Conservation (phyloP, 2,329 filamentous ascomycete species). For the Parafenestella ontariensis region DNA sequence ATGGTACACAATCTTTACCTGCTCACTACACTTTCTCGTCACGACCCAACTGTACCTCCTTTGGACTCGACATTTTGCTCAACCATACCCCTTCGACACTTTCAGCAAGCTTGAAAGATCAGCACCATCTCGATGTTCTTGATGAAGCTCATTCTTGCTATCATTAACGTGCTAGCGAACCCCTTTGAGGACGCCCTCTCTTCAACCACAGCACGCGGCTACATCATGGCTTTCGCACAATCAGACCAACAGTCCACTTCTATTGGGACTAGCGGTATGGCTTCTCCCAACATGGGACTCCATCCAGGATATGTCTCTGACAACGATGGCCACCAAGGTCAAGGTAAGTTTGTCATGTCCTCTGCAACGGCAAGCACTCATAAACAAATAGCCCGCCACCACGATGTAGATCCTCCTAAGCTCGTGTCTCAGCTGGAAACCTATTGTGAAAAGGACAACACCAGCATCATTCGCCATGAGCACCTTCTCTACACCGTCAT, state of each 20-base stretch:
- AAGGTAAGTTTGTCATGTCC: no score
- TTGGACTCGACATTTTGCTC: no score
- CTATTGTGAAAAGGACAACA: no score
- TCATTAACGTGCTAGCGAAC: neutral
- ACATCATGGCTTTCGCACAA: neutral
- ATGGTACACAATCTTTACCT: no score
- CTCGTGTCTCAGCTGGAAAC: no score
- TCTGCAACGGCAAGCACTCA: no score
- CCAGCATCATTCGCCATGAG: no score
- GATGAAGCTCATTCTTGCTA: neutral
- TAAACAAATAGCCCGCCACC: no score
- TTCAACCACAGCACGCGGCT: neutral
- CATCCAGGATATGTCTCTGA: neutral
- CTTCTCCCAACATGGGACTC: neutral
- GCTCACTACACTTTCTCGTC: neutral
- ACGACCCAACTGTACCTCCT: neutral
- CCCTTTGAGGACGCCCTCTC: no score
- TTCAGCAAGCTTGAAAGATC: neutral
- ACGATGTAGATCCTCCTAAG: no score
- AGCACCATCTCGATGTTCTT: neutral
- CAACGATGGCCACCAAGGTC: no score
- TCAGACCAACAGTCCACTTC: neutral
- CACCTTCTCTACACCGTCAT: no score
- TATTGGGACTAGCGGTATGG: neutral
- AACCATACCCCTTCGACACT: neutral